A percentile compares a stretch with the other conserved stretches of the same genome.
phyloP scores from a whole-genome alignment of 345 rosid genomes.

The Aquilaria malaccensis region DNA sequence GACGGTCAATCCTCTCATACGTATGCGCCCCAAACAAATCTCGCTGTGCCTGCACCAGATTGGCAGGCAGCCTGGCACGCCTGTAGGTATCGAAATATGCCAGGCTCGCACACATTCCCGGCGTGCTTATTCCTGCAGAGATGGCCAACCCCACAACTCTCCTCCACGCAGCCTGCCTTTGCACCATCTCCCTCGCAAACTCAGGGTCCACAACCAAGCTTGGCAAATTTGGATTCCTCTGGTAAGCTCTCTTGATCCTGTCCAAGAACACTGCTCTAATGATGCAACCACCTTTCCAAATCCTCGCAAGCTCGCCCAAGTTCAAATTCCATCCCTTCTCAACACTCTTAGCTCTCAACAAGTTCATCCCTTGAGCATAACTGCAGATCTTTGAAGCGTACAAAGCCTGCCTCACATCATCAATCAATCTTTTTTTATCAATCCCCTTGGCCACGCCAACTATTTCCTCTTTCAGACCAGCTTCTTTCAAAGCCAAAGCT shows the following conservation, averaged over 20 bases:
- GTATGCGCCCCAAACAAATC: conserved; percentile 98
- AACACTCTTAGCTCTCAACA: conserved; percentile 84
- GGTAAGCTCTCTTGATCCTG: conserved; percentile 94
- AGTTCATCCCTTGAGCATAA: conserved; percentile 94
- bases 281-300: conserved; percentile 98
- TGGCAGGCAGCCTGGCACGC: conserved; percentile 84
- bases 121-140: conserved; percentile 88
- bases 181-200: conserved; percentile 94
- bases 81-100: conserved; percentile 92
- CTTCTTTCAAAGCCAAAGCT: conserved; percentile 48
- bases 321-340: conserved; percentile 85
- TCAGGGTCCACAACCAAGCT: conserved; percentile 92
- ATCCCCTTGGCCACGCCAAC: conserved; percentile 33
- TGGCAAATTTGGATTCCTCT: conserved; percentile 80
- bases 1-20: conserved; percentile 80
- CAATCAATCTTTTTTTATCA: conserved; percentile 83
- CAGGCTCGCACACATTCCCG: conserved; percentile 96
- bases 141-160: conserved; percentile 92
- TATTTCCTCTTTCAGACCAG: conserved; percentile 74
- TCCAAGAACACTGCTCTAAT: conserved; percentile 95
- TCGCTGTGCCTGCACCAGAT: conserved; percentile 96
- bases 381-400: conserved; percentile 94
- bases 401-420: conserved; percentile 91
- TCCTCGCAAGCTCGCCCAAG: conserved; percentile 82
- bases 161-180: conserved; percentile 98